phyloP scores from a whole-genome alignment of 306 rosid genomes.

The Dalbergia oliveri region DNA sequence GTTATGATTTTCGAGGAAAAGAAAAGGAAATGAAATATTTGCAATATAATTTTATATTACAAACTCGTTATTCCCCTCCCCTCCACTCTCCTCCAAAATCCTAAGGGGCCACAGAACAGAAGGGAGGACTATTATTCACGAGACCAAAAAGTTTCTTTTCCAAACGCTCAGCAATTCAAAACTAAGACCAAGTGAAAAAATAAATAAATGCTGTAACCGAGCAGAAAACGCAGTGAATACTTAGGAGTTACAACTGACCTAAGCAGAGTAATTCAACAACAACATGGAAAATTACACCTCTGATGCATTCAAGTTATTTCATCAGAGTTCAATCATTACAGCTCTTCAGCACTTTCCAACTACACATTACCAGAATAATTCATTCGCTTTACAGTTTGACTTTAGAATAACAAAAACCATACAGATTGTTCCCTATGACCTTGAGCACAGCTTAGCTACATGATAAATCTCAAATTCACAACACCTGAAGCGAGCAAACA shows the following conservation, averaged over 20 bases:
- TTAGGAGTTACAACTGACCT: background rate
- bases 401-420: too few relatives aligned
- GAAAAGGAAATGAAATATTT: too few relatives aligned
- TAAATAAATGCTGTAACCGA: background rate
- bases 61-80: too few relatives aligned
- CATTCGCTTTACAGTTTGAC: too few relatives aligned
- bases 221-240: background rate
- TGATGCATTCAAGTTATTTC: background rate
- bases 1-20: too few relatives aligned
- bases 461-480: slow-evolving; percentile 23
- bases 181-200: background rate
- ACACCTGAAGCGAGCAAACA: slow-evolving; percentile 1
- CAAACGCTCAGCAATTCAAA: background rate
- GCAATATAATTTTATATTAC: too few relatives aligned
- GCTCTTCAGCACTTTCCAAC: background rate
- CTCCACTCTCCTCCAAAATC: too few relatives aligned
- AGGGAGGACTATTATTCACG: background rate
- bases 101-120: slow-evolving; percentile 13
- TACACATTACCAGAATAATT: background rate
- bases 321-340: slow-evolving; percentile 25
- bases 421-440: too few relatives aligned
- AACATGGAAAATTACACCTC: background rate
- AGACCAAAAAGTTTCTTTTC: background rate
- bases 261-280: slow-evolving; percentile 4
- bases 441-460: too few relatives aligned